These are phyloP conservation scores for Arxiozyma slooffiae DNA, from an alignment of 1,139 yeast genomes.

Conservation along the genomic window DNA sequence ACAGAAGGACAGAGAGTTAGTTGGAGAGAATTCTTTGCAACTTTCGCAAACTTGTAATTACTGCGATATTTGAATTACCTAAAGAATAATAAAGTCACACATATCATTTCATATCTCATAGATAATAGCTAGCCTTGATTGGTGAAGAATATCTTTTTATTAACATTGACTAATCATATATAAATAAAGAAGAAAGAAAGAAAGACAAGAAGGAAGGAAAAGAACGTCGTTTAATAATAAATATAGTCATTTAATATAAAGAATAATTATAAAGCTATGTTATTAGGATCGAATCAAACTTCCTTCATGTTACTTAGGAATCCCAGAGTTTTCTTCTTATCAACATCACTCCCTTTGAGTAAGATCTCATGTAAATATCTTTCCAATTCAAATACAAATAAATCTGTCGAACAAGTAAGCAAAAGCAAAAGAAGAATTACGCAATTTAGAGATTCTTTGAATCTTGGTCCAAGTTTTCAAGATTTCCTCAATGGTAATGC, in stretches of 20 bases:
- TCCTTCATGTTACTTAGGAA: not conserved
- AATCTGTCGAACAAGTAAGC: not conserved
- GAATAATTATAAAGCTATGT: not conserved
- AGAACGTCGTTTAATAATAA: no score
- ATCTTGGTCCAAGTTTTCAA: conserved; percentile 86
- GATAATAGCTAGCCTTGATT: no score
- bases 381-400: not conserved
- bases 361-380: not conserved
- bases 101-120: no score
- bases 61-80: not conserved
- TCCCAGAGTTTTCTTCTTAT: not conserved
- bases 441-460: conserved; percentile 58
- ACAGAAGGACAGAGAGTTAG: not conserved
- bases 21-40: not conserved
- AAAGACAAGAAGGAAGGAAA: not conserved
- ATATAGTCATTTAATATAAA: no score
- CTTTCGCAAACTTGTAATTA: not conserved
- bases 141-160: no score
- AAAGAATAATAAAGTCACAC: not conserved
- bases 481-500: conserved; percentile 83
- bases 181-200: not conserved
- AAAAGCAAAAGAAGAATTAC: conserved; percentile 42
- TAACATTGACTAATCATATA: not conserved
- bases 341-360: not conserved
- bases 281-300: not conserved